Base-by-base conservation (phyloP, 2,329 filamentous ascomycete species). In the Fusarium sp. region DNA sequence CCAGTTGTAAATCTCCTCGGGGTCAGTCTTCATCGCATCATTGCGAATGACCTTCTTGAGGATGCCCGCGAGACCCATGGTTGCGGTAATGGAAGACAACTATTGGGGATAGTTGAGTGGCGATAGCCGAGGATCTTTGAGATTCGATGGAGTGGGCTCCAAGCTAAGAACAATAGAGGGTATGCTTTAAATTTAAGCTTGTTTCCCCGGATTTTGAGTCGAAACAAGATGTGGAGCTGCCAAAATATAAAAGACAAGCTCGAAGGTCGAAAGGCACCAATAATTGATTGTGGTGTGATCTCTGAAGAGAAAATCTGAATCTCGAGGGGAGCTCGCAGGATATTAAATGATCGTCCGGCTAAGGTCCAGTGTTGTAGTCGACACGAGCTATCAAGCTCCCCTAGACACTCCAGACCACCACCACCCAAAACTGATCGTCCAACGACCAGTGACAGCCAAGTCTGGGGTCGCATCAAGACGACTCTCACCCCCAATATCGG, bases 1-100 rank as follows among this genome's bases (percentile, higher is more conserved):
- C 90, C 90, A 93, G 76, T 90, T 90, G 81, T 92, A 93, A 65
- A 93, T 90, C 78, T 92, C 87, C 25, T 86, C 84, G 22, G 91
- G 91, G 68, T 93, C 91, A 39, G 83, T 81, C 77, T 87, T 90
- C 88, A 93, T 93, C 47, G 92, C 89, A 79, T 93, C 90, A 84
- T 93, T 93, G 80, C 88, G 88, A 74, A 92, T 86, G 76, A 92
- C 83, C 74, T 81, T 82, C 74, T 84, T 84, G 62, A 92, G 84
- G 72, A 90, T 78, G 58, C 75, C 80, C 47, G 78, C 79, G 22
- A 78, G 72, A 65, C 81, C 83, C 80, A 87, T 86, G 58, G 41
- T 79, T 47, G 57, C 60, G 61, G 53, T 73, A 17, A 49, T 62
- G 52, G n/a, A 45, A 46, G 42, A 39, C 20, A 47, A 49, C 27